Evolutionary conservation across 345 rosid genomes (phyloP).

Genomic region (Cardiospermum halicacabum): DNA sequence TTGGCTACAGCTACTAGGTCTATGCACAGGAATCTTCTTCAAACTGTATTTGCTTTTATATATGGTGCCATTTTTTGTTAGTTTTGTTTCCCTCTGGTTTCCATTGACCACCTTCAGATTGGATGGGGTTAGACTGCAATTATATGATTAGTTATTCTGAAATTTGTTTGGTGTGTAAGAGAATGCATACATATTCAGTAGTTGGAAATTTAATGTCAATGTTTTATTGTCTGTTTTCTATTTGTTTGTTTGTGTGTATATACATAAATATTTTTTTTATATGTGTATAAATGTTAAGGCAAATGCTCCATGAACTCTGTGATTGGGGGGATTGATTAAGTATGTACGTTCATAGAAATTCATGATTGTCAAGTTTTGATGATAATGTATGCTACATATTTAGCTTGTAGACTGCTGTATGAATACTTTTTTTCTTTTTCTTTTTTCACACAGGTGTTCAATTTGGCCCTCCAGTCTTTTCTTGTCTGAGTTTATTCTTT

Average conservation of each 20-base stretch:
- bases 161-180: not conserved
- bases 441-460: constrained; percentile 57
- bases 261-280: too few species aligned
- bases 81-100: not conserved
- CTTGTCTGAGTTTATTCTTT: constrained; percentile 71
- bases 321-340: not conserved
- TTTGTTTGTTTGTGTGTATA: not conserved
- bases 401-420: constrained; percentile 4
- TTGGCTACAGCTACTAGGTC: not conserved
- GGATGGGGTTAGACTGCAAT: not conserved
- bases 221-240: not conserved
- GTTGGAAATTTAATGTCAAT: not conserved
- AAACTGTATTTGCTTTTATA: not conserved
- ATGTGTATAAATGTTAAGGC: too few species aligned
- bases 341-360: not conserved
- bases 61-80: not conserved
- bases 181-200: not conserved
- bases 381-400: not conserved
- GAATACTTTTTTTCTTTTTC: constrained; percentile 7
- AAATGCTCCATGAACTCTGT: too few species aligned
- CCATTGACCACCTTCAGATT: not conserved
- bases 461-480: constrained; percentile 81
- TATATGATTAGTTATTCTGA: not conserved
- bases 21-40: not conserved
- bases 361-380: not conserved